Evolutionary conservation across 2,329 filamentous ascomycete species (phyloP), one percentile per base, ranked within the genome.

Genomic region (Botrytis hyacinthi): DNA sequence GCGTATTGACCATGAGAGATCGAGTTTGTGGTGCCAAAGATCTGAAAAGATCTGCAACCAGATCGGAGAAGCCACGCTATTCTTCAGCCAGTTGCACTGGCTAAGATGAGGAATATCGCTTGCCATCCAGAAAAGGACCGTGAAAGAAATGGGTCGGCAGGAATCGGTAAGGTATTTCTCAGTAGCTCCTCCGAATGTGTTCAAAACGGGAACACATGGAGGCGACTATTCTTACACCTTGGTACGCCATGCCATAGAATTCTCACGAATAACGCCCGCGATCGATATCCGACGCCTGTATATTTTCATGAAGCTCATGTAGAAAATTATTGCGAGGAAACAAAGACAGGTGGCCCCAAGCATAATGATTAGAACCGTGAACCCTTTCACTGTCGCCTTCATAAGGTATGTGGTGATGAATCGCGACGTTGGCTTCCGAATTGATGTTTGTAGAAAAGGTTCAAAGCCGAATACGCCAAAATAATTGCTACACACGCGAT

Each of bases 371-470:
- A 72, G 70, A 18, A 72, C 44, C 14, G 71, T 69, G n/a, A 40
- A 29, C 10, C 66, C 40, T 42, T 35, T 37, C 9, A 72, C 54
- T 35, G 71, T 72, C 37, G 32, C 60, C 9, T 26, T 72, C 71
- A 72, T 72, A 59, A 48, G 22, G 51, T 72, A 60, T 46, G 51
- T 29, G 26, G 32, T 12, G 46, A 42, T 26, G 62, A 69, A 10
- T 72, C 62, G 18, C 71, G 71, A 59, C 71, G 71, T 61, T 69
- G 62, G 35, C 71, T 72, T 68, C 71, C 71, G 22, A 72, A 72
- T 68, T 72, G 62, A 40, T 65, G 71, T 48, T 60, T 68, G 71
- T 72, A 72, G 62, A 72, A 69, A 67, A 72, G 67, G 51, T 69
- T 72, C 40, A 68, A 48, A 32, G 62, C 71, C 44, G 71, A 68